A percentile compares a stretch with the other conserved stretches of the same genome.
These are phyloP conservation scores for Plectranthus barbatus DNA, from an alignment of 257 asterid genomes.

Conservation along the genomic window DNA sequence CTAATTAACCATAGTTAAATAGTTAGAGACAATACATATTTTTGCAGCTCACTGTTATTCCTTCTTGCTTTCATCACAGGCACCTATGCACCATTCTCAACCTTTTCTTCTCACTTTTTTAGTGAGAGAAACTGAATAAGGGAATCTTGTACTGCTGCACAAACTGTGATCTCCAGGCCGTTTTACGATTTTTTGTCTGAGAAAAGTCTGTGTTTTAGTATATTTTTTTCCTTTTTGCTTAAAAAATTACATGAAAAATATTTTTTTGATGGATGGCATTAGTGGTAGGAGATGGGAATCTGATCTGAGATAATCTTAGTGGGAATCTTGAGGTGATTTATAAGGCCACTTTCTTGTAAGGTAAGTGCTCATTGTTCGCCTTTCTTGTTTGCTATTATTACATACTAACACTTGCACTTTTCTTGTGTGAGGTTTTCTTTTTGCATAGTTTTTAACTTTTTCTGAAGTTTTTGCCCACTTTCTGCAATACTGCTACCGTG, in stretches of 20 bases:
- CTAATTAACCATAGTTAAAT: slow-evolving; percentile 18
- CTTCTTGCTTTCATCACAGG: slow-evolving; percentile 24
- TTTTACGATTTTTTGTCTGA: not conserved
- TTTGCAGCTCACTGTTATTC: slow-evolving; percentile 28
- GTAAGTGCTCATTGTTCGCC: slow-evolving; percentile 24
- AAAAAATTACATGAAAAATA: not conserved
- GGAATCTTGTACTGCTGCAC: slow-evolving; percentile 12
- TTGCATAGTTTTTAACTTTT: slow-evolving; percentile 11
- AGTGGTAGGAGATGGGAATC: slow-evolving; percentile 30
- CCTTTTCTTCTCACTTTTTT: not conserved
- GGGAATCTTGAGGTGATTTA: slow-evolving; percentile 48
- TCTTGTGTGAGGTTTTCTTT: slow-evolving; percentile 11
- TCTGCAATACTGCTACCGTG: slow-evolving; percentile 14
- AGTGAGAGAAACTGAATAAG: not conserved
- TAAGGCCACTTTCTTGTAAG: slow-evolving; percentile 35
- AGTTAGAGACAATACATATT: not conserved
- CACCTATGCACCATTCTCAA: not conserved
- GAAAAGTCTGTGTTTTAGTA: not conserved
- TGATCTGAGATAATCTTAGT: slow-evolving; percentile 35
- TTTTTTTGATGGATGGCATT: slow-evolving; percentile 30
- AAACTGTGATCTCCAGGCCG: not conserved
- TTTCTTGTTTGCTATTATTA: not conserved
- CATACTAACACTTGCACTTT: slow-evolving; percentile 1
- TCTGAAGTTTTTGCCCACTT: slow-evolving; percentile 17
- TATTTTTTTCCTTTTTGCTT: not conserved